Base-by-base conservation (phyloP, 352 stramenopile species). In the Phytophthora sp. region DNA sequence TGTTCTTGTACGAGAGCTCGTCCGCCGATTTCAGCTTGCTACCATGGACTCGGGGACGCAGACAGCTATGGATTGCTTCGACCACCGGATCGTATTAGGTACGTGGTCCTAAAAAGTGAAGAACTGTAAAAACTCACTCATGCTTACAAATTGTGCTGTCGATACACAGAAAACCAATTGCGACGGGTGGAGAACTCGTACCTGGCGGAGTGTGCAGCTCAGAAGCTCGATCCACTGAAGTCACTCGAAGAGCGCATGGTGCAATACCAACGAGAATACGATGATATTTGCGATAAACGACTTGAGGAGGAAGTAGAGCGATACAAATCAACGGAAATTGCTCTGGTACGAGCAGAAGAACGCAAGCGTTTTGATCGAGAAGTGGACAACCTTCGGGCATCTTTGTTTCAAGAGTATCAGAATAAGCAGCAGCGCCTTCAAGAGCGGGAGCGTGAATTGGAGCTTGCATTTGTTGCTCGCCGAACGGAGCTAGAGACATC, bases 261-360 rank as follows among this genome's bases (percentile, higher is more conserved):
- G 2, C 67, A 80, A 26, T 92, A 92, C 36, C 81, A 92, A 49
- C 72, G 74, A 11, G 84, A 92, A 57, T 90, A 82, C 59, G 81
- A 92, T 31, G 76, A 71, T 0, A 57, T 86, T n/a, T 80, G 76
- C 39, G 74, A 89, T 26, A 79, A 80, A 41, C 70, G 76, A 8
- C 30, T 90, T 4, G 60, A 80, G 5, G 69, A 87, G 58, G 81
- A 93, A 27, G 24, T 93, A 3, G 76, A 84, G 38, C 69, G 73
- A 2, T 93, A 84, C 31, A 79, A 80, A 50, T 69, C 71, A 9
- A 83, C 68, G 0, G 84, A 91, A 35, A 45, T 93, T 1, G 77
- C 69, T 3, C 60, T 89, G 7, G 70, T 85, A 60, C 82, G 84
- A 24, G 73, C 81, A 16, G 82, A 91, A 62, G 84, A 93, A 21